Base-by-base conservation (phyloP, 306 rosid genomes). In the Vigna hirtella region DNA sequence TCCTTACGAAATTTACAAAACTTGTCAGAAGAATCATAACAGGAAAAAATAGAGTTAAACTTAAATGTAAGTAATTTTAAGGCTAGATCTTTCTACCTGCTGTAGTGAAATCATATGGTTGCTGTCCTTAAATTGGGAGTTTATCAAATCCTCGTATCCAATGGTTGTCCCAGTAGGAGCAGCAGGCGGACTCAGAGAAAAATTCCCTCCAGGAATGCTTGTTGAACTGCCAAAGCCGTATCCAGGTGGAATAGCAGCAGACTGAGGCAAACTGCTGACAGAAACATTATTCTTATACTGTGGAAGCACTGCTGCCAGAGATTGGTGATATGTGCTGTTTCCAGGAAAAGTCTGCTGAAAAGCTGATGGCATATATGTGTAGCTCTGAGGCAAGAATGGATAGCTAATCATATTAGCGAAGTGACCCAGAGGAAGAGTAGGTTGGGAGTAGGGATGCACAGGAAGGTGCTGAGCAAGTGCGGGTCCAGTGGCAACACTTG, bases 301-400 rank as follows among this genome's bases (percentile, higher is more conserved):
- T 40, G 98, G 98, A 68, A 93, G 94, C 66, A 91, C 76, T 7
- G 96, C 94, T 77, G 94, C 98, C 83, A 90, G 72, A 67, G 94
- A 88, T 83, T 93, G 97, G 80, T 87, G 97, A 85, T 93, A 93
- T 16, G 96, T 82, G 84, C 82, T 93, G 86, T 91, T 93, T 61
- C 94, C 94, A 72, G 94, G 86, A 89, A 90, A 93, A 55, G 90
- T 79, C 78, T 93, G 98, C 81, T 90, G 98, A 84, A 89, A 93
- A 43, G 93, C 93, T 15, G 98, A 93, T 28, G 98, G 94, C 98
- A 93, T 85, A 61, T 93, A 93, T 32, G 96, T 88, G 67, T 93
- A 93, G 87, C 90, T 89, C 83, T 91, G 96, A 70, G 93, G 98
- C 96, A 93, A 72, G 86, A 90, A 90, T 53, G 96, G 96, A 66